These are phyloP conservation scores for Sequoiadendron giganteum DNA, from an alignment of 75 land plant species.

Conservation along the genomic window DNA sequence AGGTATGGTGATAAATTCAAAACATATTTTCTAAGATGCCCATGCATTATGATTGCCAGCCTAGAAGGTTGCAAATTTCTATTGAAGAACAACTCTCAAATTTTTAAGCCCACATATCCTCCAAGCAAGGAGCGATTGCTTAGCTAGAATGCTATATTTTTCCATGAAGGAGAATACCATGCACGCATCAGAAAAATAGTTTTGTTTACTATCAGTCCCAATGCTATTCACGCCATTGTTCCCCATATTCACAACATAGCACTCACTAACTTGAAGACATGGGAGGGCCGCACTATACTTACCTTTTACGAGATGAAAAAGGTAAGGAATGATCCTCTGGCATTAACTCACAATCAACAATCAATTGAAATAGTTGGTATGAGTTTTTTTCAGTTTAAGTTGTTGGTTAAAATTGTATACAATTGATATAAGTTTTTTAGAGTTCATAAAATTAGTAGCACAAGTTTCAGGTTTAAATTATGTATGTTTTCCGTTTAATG, in stretches of 20 bases:
- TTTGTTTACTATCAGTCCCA: constrained; percentile 11
- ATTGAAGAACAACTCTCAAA: constrained; percentile 15
- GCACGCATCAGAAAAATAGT: constrained; percentile 18
- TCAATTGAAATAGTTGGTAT: too few species aligned
- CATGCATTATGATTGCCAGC: constrained; percentile 33
- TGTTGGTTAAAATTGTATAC: too few species aligned
- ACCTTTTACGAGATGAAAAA: constrained; percentile 26
- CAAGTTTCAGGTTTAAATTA: too few species aligned
- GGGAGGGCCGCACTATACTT: constrained; percentile 15
- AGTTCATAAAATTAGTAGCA: too few species aligned
- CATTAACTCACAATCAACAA: too few species aligned
- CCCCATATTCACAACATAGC: constrained; percentile 20
- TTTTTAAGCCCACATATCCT: constrained; percentile 34
- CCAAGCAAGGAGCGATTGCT: constrained; percentile 24
- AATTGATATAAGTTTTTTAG: too few species aligned
- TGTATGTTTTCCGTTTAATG: too few species aligned
- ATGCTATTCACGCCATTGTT: constrained; percentile 9
- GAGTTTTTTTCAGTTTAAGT: too few species aligned
- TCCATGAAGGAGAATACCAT: constrained; percentile 33
- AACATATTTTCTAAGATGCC: constrained; percentile 34
- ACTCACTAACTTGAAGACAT: constrained; percentile 8
- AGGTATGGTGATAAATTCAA: constrained; percentile 36
- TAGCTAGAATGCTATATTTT: constrained; percentile 29
- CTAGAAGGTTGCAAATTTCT: constrained; percentile 31
- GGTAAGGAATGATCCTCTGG: not conserved